Evolutionary conservation across 164 flowering plant species (phyloP).

Genomic region (Buxus sempervirens): DNA sequence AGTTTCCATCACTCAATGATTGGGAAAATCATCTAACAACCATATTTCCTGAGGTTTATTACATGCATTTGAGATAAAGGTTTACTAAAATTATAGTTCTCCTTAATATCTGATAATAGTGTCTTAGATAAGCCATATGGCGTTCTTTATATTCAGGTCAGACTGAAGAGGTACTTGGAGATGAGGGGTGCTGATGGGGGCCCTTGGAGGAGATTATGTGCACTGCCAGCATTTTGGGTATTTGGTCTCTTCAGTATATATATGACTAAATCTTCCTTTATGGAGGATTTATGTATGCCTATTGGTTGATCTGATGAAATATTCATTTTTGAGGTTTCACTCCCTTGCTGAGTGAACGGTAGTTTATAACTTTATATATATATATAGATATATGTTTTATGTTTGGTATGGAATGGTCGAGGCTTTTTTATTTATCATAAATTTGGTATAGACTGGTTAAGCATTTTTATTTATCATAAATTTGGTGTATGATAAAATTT

Average conservation of each 20-base stretch:
- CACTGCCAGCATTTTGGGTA: constrained; percentile 99
- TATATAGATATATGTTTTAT: neutral
- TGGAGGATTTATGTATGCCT: neutral
- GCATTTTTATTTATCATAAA: neutral
- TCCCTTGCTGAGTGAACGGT: too few relatives aligned
- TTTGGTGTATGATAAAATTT: too few relatives aligned
- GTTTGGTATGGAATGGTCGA: too few relatives aligned
- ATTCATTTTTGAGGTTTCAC: neutral
- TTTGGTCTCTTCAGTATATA: neutral
- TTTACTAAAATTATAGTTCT: neutral
- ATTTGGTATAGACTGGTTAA: too few relatives aligned
- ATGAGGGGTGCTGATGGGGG: constrained; percentile 99
- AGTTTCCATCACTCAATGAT: constrained; percentile 80
- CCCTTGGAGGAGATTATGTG: constrained; percentile 97
- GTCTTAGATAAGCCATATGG: neutral
- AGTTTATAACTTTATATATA: too few relatives aligned
- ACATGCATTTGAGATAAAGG: constrained; percentile 1
- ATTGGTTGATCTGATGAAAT: neutral
- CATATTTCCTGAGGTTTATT: constrained; percentile 90
- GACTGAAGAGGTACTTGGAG: constrained; percentile 94
- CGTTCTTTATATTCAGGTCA: constrained; percentile 54
- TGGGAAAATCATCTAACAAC: constrained; percentile 99
- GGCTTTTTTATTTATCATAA: too few relatives aligned
- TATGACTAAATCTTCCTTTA: neutral
- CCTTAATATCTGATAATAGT: neutral